Percentiles rank a stretch among this genome's conserved stretches.
Evolutionary conservation across 1,284 basidiomycete species (phyloP).

Genomic region (Boletus smithii): DNA sequence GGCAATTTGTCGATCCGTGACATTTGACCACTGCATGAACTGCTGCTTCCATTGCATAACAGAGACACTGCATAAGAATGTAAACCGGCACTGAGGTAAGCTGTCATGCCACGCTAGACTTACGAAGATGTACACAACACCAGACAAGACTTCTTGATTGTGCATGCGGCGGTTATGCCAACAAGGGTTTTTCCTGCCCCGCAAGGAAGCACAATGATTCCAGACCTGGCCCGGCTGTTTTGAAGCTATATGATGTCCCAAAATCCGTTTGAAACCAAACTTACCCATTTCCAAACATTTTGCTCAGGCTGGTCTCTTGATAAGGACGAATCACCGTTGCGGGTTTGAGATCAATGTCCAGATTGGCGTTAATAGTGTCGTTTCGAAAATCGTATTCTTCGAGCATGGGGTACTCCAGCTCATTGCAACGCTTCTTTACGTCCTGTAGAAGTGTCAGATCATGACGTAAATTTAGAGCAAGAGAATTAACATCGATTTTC

Average conservation of each 20-base stretch:
- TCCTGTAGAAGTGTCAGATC: slow-evolving; percentile 48
- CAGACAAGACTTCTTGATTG: slow-evolving; percentile 98
- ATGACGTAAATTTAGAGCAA: background rate
- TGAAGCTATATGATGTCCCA: slow-evolving; percentile 2
- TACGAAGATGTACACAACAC: slow-evolving; percentile 96
- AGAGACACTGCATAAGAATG: slow-evolving; percentile 64
- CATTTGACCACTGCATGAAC: slow-evolving; percentile 96
- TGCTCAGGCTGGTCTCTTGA: slow-evolving; percentile 94
- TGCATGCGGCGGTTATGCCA: slow-evolving; percentile 98
- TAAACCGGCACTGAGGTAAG: background rate
- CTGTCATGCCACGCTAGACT: slow-evolving; percentile 33
- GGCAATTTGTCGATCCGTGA: slow-evolving; percentile 91
- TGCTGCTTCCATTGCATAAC: slow-evolving; percentile 98
- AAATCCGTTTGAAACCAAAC: slow-evolving; percentile 19
- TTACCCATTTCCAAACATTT: slow-evolving; percentile 98
- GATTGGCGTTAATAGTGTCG: slow-evolving; percentile 89
- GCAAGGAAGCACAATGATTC: slow-evolving; percentile 98
- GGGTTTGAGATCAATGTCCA: slow-evolving; percentile 96
- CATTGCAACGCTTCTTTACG: slow-evolving; percentile 90
- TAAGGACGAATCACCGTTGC: slow-evolving; percentile 95
- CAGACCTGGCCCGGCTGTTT: slow-evolving; percentile 86
- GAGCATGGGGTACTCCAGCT: slow-evolving; percentile 92
- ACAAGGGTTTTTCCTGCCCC: slow-evolving; percentile 99
- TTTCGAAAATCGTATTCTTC: slow-evolving; percentile 99
- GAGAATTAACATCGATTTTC: slow-evolving; percentile 76